Base-by-base conservation (phyloP, 2,329 filamentous ascomycete species). In the Oidium heveae region DNA sequence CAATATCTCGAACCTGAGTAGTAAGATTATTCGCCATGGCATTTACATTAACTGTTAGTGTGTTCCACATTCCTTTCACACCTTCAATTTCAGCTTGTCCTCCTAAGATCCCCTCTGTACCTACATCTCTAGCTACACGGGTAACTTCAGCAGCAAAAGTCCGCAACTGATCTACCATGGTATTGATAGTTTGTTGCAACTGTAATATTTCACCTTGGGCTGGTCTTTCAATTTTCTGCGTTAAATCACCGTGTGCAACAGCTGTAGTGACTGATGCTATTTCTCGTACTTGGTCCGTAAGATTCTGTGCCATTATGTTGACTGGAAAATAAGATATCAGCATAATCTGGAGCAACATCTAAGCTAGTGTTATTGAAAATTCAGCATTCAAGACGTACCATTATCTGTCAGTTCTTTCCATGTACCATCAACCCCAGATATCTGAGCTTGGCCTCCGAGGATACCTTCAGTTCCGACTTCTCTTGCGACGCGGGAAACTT, bases 381-480 rank as follows among this genome's bases (percentile, higher is more conserved):
- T 39, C 22, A 37, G 18, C 15, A 28, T 36, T 28, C 37, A 9
- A 47, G 36, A 60, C 67, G 58, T 71, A 80, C 79, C 79, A 64
- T 89, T 89, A 66, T 88, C 82, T 18, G 89, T 96, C 62, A 96
- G 72, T 70, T 96, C 89, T 65, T 94, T 94, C 89, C 89, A 96
- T 57, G 93, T 94, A 63, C 89, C 89, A 67, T 91, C 86, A 55
- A 96, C 89, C 55, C 88, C 89, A 60, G 87, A 84, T 58, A 96
- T 89, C 66, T 87, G 83, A 56, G 89, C 89, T 67, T 96, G 89
- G 46, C 89, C 89, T 63, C 89, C 89, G 44, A 96, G 79, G 58
- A 91, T 82, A 64, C 89, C 89, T 68, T 96, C 88, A 13, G 89
- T 96, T 61, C 89, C 89, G 71, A 96, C 89, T 68, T 96, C 89